phyloP scores from a whole-genome alignment of 441 rosid genomes.

The Mallotus repandus region DNA sequence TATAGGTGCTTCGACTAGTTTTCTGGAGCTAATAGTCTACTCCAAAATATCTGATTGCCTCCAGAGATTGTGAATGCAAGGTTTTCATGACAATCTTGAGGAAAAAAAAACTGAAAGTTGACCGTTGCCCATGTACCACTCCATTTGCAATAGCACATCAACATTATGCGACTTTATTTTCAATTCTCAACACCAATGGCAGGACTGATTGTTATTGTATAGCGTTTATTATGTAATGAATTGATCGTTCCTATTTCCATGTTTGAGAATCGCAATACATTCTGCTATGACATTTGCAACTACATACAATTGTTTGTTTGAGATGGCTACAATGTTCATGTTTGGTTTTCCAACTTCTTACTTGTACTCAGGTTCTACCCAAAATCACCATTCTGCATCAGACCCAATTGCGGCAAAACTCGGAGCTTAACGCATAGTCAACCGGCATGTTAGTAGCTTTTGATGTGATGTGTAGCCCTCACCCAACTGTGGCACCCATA shows the following conservation, averaged over 20 bases:
- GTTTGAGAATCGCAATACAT: not conserved
- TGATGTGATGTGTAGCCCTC: not conserved
- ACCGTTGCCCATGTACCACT: too few relatives aligned
- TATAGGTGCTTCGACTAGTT: too few relatives aligned
- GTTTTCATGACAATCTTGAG: too few relatives aligned
- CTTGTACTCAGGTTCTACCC: not conserved
- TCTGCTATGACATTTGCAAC: not conserved
- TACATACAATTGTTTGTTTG: slow-evolving; percentile 11
- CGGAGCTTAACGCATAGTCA: not conserved
- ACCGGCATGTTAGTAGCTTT: not conserved
- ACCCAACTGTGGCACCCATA: not conserved
- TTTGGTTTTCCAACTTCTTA: not conserved
- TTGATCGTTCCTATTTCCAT: not conserved
- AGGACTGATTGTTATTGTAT: not conserved
- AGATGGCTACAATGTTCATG: not conserved
- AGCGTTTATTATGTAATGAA: not conserved
- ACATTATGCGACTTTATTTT: not conserved
- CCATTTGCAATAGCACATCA: too few relatives aligned
- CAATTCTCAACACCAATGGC: not conserved
- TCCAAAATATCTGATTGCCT: too few relatives aligned
- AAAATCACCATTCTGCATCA: not conserved
- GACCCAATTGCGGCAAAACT: not conserved
- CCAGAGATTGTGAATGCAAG: too few relatives aligned
- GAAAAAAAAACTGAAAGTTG: too few relatives aligned
- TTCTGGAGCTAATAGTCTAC: too few relatives aligned